Percentiles rank a stretch among this genome's conserved stretches.
phyloP scores from a whole-genome alignment of 2,329 filamentous ascomycete species.

The Trichoderma lentiforme region DNA sequence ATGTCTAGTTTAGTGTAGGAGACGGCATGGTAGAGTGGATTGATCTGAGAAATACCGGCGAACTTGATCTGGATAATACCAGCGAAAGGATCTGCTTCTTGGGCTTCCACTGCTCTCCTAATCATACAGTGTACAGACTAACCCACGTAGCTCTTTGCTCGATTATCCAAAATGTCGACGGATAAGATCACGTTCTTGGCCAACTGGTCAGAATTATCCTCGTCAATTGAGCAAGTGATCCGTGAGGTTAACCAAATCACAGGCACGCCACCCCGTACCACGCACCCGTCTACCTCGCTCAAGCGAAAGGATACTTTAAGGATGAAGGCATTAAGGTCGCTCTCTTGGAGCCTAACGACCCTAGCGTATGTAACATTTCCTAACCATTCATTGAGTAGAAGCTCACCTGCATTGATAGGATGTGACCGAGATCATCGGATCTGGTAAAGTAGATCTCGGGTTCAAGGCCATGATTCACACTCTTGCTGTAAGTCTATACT shows the following conservation, averaged over 20 bases:
- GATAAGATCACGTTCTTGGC: slow-evolving; percentile 83
- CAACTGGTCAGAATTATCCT: slow-evolving; percentile 61
- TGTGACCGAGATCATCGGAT: slow-evolving; percentile 78
- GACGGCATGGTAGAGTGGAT: slow-evolving; percentile 25
- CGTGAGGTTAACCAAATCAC: slow-evolving; percentile 3
- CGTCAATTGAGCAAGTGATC: slow-evolving; percentile 25
- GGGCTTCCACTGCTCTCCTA: slow-evolving; percentile 36
- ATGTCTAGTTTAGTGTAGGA: neutral
- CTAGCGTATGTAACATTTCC: slow-evolving; percentile 48
- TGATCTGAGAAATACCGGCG: slow-evolving; percentile 73
- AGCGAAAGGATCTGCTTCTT: slow-evolving; percentile 86
- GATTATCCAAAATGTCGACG: slow-evolving; percentile 63
- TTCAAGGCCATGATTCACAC: slow-evolving; percentile 87
- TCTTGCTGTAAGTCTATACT: slow-evolving; percentile 54
- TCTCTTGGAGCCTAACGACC: slow-evolving; percentile 74
- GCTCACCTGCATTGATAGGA: slow-evolving; percentile 44
- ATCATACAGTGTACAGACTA: slow-evolving; percentile 39
- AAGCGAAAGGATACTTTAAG: slow-evolving; percentile 71
- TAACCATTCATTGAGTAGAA: neutral
- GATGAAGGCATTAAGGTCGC: slow-evolving; percentile 76
- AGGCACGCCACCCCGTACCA: slow-evolving; percentile 83
- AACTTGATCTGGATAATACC: slow-evolving; percentile 88
- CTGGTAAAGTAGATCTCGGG: slow-evolving; percentile 71
- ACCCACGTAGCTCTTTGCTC: slow-evolving; percentile 44
- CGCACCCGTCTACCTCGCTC: slow-evolving; percentile 72